Base-by-base conservation (phyloP, 352 stramenopile genomes). In the Pythium diclinum region DNA sequence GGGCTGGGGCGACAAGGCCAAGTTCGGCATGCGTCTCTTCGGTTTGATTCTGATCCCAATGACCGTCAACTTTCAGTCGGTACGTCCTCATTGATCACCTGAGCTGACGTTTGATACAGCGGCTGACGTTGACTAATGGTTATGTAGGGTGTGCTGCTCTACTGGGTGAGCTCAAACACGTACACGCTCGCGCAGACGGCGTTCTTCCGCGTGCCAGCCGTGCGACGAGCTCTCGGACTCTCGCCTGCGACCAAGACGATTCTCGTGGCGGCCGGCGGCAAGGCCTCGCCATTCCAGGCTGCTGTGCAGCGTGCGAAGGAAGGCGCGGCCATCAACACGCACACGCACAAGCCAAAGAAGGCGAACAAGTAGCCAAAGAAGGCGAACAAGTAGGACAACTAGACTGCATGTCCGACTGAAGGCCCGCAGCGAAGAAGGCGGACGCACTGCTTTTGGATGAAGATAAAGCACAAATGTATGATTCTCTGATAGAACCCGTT, bases 91-190 rank as follows among this genome's bases (percentile, higher is more conserved):
- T 13, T 60, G 8, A 58, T 65, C 23, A 61, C 19, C 5, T 62
- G 14, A 6, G n/a, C n/a, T 6, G 38, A n/a, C 11, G 6, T 6
- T 46, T n/a, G 11, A 17, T n/a, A 13, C 38, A 16, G 16, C 16
- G 38, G 14, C 38, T 46, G 13, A 46, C 11, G 6, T 19, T 46
- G 38, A 46, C 2, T 21, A n/a, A 11, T 59, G 38, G 30, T 38
- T 54, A n/a, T n/a, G 56, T 61, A 91, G 83, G 85, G 85, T 38
- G 83, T 95, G 38, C 85, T 95, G 17, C 75, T 95, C 32, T 95
- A 94, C 80, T 95, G 87, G 87, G 83, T 95, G 62, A 90, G 75
- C 51, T 94, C 85, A 42, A 95, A 92, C 74, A 68, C 77, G 55
- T 95, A 85, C 75, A 91, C 87, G 38, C 55, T 95, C 13, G 56